A percentile compares a stretch with the other conserved stretches of the same genome.
These are phyloP conservation scores for Cercospora nicotianae DNA, from an alignment of 2,329 filamentous ascomycete species.

Conservation along the genomic window DNA sequence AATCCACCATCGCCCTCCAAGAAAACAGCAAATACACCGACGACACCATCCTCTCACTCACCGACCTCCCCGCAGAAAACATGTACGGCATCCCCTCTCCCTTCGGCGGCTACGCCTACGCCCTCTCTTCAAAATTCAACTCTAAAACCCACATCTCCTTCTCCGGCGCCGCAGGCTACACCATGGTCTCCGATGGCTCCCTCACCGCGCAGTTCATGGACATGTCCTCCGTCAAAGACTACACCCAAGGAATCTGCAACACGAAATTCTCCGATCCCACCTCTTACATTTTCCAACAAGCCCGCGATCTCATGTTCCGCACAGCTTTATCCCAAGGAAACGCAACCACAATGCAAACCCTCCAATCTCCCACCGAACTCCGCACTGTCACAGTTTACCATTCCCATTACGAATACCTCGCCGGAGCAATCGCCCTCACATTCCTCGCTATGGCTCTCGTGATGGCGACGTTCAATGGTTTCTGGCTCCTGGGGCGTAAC, in stretches of 20 bases:
- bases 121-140: conserved; percentile 20
- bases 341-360: conserved; percentile 12
- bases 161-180: conserved; percentile 20
- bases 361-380: conserved; percentile 5
- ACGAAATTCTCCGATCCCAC: conserved; percentile 21
- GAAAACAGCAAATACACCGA: background rate
- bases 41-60: conserved; percentile 10
- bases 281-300: conserved; percentile 16
- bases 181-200: conserved; percentile 12
- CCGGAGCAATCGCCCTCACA: conserved; percentile 15
- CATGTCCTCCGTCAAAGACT: conserved; percentile 12
- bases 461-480: conserved; percentile 14
- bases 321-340: conserved; percentile 23
- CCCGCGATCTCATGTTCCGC: conserved; percentile 25
- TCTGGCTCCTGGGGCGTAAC: conserved; percentile 20
- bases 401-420: conserved; percentile 17
- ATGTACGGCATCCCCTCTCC: conserved; percentile 19
- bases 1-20: conserved; percentile 20
- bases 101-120: conserved; percentile 20
- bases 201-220: conserved; percentile 21
- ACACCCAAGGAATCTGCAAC: conserved; percentile 14
- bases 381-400: conserved; percentile 16
- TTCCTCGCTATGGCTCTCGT: conserved; percentile 19
- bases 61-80: conserved; percentile 13
- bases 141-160: conserved; percentile 16